A percentile compares a stretch with the other conserved stretches of the same genome.
Evolutionary conservation across 2,329 filamentous ascomycete species (phyloP).

Genomic region (Esteya vermicola): DNA sequence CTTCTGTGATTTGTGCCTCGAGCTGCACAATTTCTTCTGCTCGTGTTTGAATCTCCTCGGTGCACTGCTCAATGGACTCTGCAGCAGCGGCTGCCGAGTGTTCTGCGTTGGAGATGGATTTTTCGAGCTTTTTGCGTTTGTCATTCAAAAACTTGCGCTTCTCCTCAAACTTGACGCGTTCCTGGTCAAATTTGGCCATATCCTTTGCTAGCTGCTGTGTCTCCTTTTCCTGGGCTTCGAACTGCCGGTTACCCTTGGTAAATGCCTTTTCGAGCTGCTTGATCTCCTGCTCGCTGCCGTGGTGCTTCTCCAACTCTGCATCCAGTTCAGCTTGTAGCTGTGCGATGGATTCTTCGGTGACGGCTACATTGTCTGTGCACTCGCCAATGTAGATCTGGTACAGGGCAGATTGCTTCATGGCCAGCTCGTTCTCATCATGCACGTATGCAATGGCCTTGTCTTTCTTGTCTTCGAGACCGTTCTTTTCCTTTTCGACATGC

Average conservation of each 20-base stretch:
- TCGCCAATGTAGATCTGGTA: slow-evolving; percentile 88
- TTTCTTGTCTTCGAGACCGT: slow-evolving; percentile 87
- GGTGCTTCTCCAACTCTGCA: slow-evolving; percentile 78
- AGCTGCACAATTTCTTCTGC: slow-evolving; percentile 60
- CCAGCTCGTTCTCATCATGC: slow-evolving; percentile 83
- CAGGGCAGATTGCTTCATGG: slow-evolving; percentile 74
- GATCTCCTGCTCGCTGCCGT: slow-evolving; percentile 80
- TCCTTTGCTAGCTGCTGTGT: slow-evolving; percentile 71
- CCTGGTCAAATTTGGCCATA: slow-evolving; percentile 86
- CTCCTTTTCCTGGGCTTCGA: slow-evolving; percentile 68
- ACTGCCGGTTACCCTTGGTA: slow-evolving; percentile 69
- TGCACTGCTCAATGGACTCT: slow-evolving; percentile 63
- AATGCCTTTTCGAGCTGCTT: slow-evolving; percentile 79
- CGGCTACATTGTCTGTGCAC: slow-evolving; percentile 74
- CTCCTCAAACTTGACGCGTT: slow-evolving; percentile 93
- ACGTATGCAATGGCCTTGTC: slow-evolving; percentile 83
- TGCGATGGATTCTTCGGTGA: slow-evolving; percentile 79
- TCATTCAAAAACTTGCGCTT: slow-evolving; percentile 86
- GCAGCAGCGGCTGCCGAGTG: slow-evolving; percentile 60
- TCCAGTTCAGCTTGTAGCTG: slow-evolving; percentile 83
- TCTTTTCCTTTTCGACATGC: slow-evolving; percentile 96
- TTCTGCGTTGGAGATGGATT: slow-evolving; percentile 65
- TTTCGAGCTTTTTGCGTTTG: slow-evolving; percentile 92
- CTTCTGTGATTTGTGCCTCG: slow-evolving; percentile 59
- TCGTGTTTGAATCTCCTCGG: slow-evolving; percentile 64